Evolutionary conservation across 2,329 filamentous ascomycete genomes (phyloP), one percentile per base, ranked within the genome.

Genomic region (Dactylellina sp.): DNA sequence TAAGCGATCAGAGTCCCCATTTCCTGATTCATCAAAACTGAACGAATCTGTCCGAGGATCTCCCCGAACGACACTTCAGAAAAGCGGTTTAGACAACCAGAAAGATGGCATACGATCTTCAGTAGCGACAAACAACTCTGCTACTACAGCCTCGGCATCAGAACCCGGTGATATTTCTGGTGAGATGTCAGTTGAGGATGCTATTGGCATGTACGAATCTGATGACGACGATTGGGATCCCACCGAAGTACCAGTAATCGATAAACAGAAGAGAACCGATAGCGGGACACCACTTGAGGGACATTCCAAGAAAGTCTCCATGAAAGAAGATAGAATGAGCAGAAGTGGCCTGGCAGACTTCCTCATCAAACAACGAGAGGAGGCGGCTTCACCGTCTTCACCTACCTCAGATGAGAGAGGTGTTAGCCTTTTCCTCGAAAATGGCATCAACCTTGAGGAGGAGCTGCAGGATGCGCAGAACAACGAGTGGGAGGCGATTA

Each of bases 161-260:
- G 71, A 75, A 44, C 49, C 50, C 6, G 71, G 71, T 16, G 71
- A 75, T 49, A 40, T 70, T 28, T 75, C 71, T 2, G 70, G 70
- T 35, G 70, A 74, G 44, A 78, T 78, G 77, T 78, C 77, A 39
- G 77, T 78, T 37, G 77, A 78, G 25, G 77, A 78, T 72, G 77
- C 77, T 47, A 78, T 78, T 61, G 77, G 77, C 35, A 78, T 78
- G 77, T 78, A 78, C 46, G 77, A 75, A 44, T 77, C 76, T 24
- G 77, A 78, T 32, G 77, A 77, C 16, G 77, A 78, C 46, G 76
- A 78, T 49, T 77, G 76, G 70, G 72, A 77, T 60, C 71, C 71
- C 12, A 76, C 75, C 22, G 74, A 77, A 61, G 71, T 75, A 28
- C 71, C 76, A 62, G 76, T 76, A 22, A 72, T 75, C 40, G 77